Conservation (phyloP, 2,329 filamentous ascomycete genomes). For the Orbilia brochopaga region DNA sequence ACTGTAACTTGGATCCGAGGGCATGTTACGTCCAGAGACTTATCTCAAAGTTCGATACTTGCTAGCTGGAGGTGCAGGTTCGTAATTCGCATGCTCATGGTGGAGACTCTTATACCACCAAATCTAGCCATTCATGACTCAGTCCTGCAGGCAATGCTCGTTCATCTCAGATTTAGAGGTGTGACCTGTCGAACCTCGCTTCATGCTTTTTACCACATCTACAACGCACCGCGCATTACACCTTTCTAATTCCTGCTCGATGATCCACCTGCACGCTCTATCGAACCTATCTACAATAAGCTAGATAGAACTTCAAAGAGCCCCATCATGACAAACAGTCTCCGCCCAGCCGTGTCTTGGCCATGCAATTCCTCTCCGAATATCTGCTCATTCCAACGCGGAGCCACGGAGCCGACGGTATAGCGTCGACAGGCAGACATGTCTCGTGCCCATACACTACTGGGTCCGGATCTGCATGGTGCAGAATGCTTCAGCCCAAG, state of each 20-base stretch:
- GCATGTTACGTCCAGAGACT: neutral
- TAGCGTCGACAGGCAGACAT: neutral
- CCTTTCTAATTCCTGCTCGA: neutral
- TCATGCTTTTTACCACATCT: slow-evolving; percentile 38
- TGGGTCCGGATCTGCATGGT: slow-evolving; percentile 26
- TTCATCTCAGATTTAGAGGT: slow-evolving; percentile 23
- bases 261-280: slow-evolving; percentile 1
- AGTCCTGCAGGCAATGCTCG: neutral
- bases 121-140: neutral
- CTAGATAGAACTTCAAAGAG: slow-evolving; percentile 18
- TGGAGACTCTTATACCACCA: neutral
- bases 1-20: neutral
- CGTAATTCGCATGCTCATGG: neutral
- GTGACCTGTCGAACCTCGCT: slow-evolving; percentile 18
- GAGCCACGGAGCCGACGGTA: slow-evolving; percentile 5
- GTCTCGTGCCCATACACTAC: slow-evolving; percentile 1
- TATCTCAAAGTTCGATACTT: neutral
- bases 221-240: slow-evolving; percentile 16
- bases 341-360: slow-evolving; percentile 14
- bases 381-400: slow-evolving; percentile 46
- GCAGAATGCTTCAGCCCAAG: slow-evolving; percentile 11
- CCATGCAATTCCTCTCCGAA: slow-evolving; percentile 19
- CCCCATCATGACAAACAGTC: slow-evolving; percentile 21
- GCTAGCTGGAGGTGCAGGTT: too few species aligned
- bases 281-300: slow-evolving; percentile 8